Base-by-base conservation (phyloP, 371 early-diverging fungal species). In the Homolaphlyctis polyrhiza region DNA sequence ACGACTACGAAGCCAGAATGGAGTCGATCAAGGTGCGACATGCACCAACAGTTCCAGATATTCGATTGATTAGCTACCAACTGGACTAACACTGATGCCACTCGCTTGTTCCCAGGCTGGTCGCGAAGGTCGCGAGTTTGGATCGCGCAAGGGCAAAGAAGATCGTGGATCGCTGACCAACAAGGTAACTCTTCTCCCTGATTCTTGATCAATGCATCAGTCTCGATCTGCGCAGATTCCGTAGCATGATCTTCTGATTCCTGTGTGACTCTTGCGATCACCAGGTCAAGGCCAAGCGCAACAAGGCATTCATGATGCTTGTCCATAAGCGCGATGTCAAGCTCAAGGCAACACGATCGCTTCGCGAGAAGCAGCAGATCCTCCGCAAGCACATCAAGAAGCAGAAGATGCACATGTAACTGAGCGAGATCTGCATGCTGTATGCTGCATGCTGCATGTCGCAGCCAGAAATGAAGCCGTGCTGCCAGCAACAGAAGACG, bases 271-370 rank as follows among this genome's bases (percentile, higher is more conserved):
- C n/a, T n/a, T n/a, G n/a, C n/a, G n/a, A n/a, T n/a, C n/a, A n/a
- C n/a, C n/a, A 76, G 71, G 94, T 94, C 67, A 97, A 96, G 86
- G 70, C 88, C 66, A 91, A 91, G 79, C 91, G 89, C 64, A 74
- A 60, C 65, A 97, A 97, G 89, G 86, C 88, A 73, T 92, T 89
- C 68, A 86, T 87, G 83, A 98, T 98, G 98, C 83, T 97, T 60
- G 82, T 91, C 39, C 97, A 97, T 78, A 95, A 95, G 77, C 83
- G 84, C 55, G 79, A 85, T 50, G 89, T 93, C 18, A 71, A 86
- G n/a, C 79, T 77, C 48, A 97, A 96, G 80, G 82, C 86, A 63
- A 92, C 89, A 79, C 79, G 88, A 61, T 88, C 88, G 70, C 76
- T 93, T 70, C 74, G 87, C 35, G 92, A 93, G 16, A 95, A 92